These are phyloP conservation scores for Talaromyces ruber DNA, from an alignment of 495 filamentous ascomycete species.

Conservation along the genomic window DNA sequence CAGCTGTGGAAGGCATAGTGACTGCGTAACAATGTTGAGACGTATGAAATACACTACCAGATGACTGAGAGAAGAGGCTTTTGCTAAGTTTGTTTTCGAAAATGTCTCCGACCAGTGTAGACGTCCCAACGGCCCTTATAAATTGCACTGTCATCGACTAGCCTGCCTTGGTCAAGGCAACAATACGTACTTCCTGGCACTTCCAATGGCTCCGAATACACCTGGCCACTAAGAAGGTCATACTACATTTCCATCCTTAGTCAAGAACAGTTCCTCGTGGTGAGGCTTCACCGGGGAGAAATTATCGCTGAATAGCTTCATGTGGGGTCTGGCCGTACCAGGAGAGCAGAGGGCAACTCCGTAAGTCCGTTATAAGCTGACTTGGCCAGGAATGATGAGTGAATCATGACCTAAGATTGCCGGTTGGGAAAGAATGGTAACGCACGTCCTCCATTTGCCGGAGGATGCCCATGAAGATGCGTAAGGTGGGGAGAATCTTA, in stretches of 20 bases:
- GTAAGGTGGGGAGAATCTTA: not conserved
- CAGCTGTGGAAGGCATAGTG: conserved; percentile 21
- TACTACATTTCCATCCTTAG: not conserved
- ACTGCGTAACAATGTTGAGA: not conserved
- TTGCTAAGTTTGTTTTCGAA: not conserved
- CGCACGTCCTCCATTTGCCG: too few relatives aligned
- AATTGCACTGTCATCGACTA: not conserved
- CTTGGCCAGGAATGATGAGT: not conserved
- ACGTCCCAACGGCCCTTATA: not conserved
- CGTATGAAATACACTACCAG: not conserved
- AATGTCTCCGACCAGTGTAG: not conserved
- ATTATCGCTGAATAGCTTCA: not conserved
- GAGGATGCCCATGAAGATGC: too few relatives aligned
- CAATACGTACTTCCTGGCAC: not conserved
- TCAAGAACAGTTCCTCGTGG: not conserved
- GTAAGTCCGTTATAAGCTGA: not conserved
- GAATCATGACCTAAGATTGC: not conserved
- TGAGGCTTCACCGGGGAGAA: not conserved
- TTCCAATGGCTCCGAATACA: not conserved
- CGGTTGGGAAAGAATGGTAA: too few relatives aligned
- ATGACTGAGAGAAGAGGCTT: not conserved
- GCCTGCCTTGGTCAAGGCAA: not conserved
- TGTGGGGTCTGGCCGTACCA: not conserved
- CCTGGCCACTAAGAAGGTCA: not conserved
- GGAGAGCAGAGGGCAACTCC: not conserved